Evolutionary conservation across 768 basidiomycete genomes (phyloP).

Genomic region (Lactarius sp.): DNA sequence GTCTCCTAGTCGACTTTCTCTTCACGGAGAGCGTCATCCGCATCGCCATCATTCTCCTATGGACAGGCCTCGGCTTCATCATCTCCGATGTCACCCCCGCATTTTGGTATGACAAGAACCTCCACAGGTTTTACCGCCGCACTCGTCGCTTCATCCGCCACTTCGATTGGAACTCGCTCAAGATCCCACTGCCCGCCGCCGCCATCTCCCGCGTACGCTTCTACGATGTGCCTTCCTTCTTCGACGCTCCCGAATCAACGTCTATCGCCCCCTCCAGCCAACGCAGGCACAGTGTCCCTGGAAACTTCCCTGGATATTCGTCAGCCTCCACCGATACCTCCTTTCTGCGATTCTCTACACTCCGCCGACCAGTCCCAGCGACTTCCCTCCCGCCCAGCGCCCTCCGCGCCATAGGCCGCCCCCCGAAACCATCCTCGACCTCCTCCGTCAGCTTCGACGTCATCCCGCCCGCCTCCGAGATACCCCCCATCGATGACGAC

Average conservation of each 20-base stretch:
- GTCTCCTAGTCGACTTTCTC: constrained; percentile 69
- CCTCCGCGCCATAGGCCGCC: constrained; percentile 16
- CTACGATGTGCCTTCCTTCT: constrained; percentile 3
- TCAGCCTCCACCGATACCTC: constrained; percentile 19
- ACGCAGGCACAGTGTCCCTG: constrained; percentile 19
- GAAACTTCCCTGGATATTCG: constrained; percentile 17
- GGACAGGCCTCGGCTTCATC: constrained; percentile 50
- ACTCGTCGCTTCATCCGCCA: constrained; percentile 26
- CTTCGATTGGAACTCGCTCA: constrained; percentile 21
- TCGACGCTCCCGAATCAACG: not conserved
- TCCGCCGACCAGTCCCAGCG: constrained; percentile 20
- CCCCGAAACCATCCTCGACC: constrained; percentile 19
- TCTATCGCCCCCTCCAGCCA: not conserved
- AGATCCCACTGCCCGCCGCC: constrained; percentile 26
- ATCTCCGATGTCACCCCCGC: constrained; percentile 48
- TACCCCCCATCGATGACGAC: constrained; percentile 24
- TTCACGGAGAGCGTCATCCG: constrained; percentile 52
- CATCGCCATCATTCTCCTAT: constrained; percentile 45
- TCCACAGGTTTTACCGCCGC: constrained; percentile 30
- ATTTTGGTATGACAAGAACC: constrained; percentile 41
- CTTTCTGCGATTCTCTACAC: not conserved
- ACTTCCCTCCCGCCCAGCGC: constrained; percentile 21
- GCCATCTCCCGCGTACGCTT: constrained; percentile 28
- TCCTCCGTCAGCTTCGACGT: constrained; percentile 27
- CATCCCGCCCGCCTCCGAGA: constrained; percentile 11